Evolutionary conservation across 164 flowering plant genomes (phyloP).

Genomic region (grape (Vitis vinifera)): DNA sequence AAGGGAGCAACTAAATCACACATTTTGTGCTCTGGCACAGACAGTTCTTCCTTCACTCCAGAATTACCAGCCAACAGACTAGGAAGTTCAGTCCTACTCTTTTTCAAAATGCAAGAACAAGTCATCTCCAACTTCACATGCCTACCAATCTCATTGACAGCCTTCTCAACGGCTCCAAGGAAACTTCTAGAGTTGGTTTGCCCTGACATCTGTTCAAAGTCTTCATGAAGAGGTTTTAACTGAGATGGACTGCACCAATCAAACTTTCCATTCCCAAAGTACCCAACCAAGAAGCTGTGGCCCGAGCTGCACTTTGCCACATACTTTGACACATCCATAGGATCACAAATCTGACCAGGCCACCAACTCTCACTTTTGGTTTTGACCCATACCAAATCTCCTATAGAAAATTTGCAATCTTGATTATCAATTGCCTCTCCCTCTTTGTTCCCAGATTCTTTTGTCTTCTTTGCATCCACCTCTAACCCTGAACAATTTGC

Average conservation of each 20-base stretch:
- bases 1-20: constrained; percentile 28
- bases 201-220: constrained; percentile 26
- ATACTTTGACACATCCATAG: constrained; percentile 32
- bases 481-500: not conserved
- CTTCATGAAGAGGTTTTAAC: constrained; percentile 34
- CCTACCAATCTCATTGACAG: constrained; percentile 32
- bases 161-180: constrained; percentile 38
- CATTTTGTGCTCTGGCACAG: constrained; percentile 24
- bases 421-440: not conserved
- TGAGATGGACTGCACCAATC: constrained; percentile 31
- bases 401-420: constrained; percentile 14
- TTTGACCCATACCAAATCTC: constrained; percentile 60
- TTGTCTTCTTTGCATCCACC: not conserved
- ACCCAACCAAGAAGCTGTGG: constrained; percentile 37
- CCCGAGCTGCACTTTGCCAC: constrained; percentile 23
- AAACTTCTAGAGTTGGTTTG: constrained; percentile 32
- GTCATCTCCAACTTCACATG: constrained; percentile 27
- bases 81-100: not conserved
- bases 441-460: not conserved
- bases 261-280: constrained; percentile 27
- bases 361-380: constrained; percentile 59
- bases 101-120: constrained; percentile 29
- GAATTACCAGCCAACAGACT: constrained; percentile 9
- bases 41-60: constrained; percentile 30
- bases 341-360: constrained; percentile 60